phyloP scores from a whole-genome alignment of 1,284 basidiomycete genomes.

The Cystobasidium sp. region DNA sequence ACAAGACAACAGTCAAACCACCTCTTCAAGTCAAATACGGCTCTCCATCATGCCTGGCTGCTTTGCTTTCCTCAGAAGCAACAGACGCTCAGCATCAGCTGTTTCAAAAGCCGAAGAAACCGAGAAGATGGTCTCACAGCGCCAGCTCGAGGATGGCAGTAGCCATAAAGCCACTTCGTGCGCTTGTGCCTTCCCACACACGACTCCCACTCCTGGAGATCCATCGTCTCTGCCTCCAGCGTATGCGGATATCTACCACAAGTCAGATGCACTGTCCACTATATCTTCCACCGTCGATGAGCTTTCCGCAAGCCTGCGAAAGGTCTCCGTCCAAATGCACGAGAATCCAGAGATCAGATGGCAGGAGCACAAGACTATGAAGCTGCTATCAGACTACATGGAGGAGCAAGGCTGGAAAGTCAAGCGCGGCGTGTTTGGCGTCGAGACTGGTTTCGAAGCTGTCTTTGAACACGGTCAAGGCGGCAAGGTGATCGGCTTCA shows the following conservation, averaged over 20 bases:
- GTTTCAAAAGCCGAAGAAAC: background rate
- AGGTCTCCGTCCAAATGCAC: slow-evolving; percentile 54
- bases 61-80: slow-evolving; percentile 25
- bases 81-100: background rate
- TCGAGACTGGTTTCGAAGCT: slow-evolving; percentile 73
- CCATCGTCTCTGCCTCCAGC: slow-evolving; percentile 14
- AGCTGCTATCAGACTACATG: slow-evolving; percentile 52
- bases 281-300: slow-evolving; percentile 50
- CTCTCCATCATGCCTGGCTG: slow-evolving; percentile 35
- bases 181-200: slow-evolving; percentile 30
- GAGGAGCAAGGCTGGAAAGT: slow-evolving; percentile 53
- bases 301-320: slow-evolving; percentile 53
- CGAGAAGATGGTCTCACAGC: background rate
- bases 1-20: too few relatives aligned
- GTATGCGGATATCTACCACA: slow-evolving; percentile 35
- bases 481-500: slow-evolving; percentile 54
- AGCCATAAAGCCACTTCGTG: slow-evolving; percentile 20
- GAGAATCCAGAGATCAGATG: slow-evolving; percentile 46
- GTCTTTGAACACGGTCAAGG: slow-evolving; percentile 61
- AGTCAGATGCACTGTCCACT: slow-evolving; percentile 41
- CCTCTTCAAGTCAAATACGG: too few relatives aligned
- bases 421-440: slow-evolving; percentile 53
- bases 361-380: slow-evolving; percentile 51
- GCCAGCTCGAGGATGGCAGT: background rate
- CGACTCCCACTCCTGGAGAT: background rate